Evolutionary conservation across 495 filamentous ascomycete genomes (phyloP), one percentile per base, ranked within the genome.

Genomic region (Penicillium atrosanguineum): DNA sequence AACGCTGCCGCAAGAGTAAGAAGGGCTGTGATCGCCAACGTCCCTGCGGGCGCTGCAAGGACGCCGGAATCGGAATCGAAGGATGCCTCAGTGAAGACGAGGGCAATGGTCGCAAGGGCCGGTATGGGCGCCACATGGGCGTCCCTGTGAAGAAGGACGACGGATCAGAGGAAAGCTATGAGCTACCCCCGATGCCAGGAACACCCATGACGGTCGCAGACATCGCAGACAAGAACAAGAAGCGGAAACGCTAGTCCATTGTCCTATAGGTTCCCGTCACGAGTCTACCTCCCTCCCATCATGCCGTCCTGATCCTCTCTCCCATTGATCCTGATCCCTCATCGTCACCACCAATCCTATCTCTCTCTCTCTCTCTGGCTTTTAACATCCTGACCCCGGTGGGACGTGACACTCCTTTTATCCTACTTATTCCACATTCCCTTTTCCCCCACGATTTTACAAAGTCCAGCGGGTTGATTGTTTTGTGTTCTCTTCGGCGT

Each of bases 1-100:
- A 97, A 67, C 89, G 94, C 42, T 98, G 94, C 77, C 87, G 94
- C 55, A 97, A 97, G 82, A 97, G 92, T 69, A 98, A 98, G 80
- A 98, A 98, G 73, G 94, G 94, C 6, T 98, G 94, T 66, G 95
- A 98, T 76, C 86, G 94, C 48, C 91, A 96, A 64, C 85, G 94
- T 38, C 94, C 94, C 11, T 98, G 94, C 64, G 88, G 89, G 36
- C 83, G 94, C 54, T 98, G 94, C 83, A 89, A 90, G 66, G 94
- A 98, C 73, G 94, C 95, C 23, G 94, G 94, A 14, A 87, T 98
- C 61, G 86, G 88, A 44, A 82, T 90, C 48, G 92, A 97, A 38
- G 87, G 89, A 44, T 98, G 94, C 68, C 82, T 97, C 68, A 96
- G 91, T 70, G 94, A 98, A 69, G 95, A 98, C 55, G 94, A 98